Evolutionary conservation across 129 eudicot species (phyloP).

Genomic region (Ambrosia artemisiifolia): DNA sequence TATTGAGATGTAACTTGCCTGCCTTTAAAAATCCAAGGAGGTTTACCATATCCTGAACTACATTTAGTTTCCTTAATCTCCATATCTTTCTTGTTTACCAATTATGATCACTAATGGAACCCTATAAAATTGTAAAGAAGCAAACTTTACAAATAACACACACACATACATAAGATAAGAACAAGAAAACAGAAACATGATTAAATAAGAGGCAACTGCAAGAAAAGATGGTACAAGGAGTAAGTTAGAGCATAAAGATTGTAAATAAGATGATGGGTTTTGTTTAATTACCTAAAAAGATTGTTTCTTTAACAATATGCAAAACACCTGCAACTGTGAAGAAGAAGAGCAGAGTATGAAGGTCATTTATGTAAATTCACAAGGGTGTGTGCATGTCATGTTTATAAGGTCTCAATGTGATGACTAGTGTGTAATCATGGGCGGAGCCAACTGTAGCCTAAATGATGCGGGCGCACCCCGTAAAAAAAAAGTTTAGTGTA

Average conservation of each 20-base stretch:
- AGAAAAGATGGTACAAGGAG: not conserved
- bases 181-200: not conserved
- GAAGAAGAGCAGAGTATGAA: constrained; percentile 4
- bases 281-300: constrained; percentile 14
- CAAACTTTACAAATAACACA: not conserved
- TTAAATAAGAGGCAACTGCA: not conserved
- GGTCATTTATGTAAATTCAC: constrained; percentile 16
- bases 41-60: constrained; percentile 55
- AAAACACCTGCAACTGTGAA: constrained; percentile 13
- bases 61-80: constrained; percentile 44
- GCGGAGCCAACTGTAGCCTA: too few relatives aligned
- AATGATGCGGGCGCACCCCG: too few relatives aligned
- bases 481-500: too few relatives aligned
- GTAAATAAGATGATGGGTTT: constrained; percentile 6
- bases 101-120: not conserved
- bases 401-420: constrained; percentile 13
- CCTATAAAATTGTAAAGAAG: not conserved
- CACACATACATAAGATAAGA: not conserved
- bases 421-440: constrained; percentile 12
- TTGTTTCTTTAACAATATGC: constrained; percentile 11
- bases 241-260: not conserved
- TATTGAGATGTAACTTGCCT: constrained; percentile 50
- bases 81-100: constrained; percentile 33
- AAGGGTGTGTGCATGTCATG: constrained; percentile 18
- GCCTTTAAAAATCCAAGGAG: constrained; percentile 93